Conservation (phyloP, 768 basidiomycete genomes). For the Crucibulum laeve region DNA sequence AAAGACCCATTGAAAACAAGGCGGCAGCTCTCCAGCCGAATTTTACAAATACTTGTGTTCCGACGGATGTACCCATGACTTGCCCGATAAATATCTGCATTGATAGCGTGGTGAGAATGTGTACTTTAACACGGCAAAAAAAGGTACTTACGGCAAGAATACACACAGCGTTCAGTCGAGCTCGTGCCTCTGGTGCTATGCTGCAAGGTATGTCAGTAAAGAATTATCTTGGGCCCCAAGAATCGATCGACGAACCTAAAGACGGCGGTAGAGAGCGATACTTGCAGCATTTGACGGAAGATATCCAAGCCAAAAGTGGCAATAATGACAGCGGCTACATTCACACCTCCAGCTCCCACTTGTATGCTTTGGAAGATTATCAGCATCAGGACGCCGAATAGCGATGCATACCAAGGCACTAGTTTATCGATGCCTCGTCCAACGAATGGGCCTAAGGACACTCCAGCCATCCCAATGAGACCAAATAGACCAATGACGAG, state of each 20-base stretch:
- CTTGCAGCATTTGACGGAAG: constrained; percentile 71
- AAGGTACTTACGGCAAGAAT: constrained; percentile 54
- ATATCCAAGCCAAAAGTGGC: constrained; percentile 69
- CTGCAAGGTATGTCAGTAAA: constrained; percentile 17
- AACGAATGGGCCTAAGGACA: constrained; percentile 62
- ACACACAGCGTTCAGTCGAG: constrained; percentile 74
- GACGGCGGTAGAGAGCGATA: constrained; percentile 58
- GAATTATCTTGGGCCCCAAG: constrained; percentile 5
- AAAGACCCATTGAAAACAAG: constrained; percentile 53
- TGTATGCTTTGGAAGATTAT: constrained; percentile 58
- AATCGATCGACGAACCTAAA: constrained; percentile 35
- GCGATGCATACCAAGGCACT: constrained; percentile 73
- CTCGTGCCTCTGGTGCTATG: constrained; percentile 44
- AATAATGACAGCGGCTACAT: constrained; percentile 67
- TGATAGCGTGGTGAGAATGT: neutral
- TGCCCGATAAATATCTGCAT: constrained; percentile 76
- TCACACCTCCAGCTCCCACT: constrained; percentile 64
- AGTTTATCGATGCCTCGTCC: constrained; percentile 68
- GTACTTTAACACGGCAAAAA: neutral
- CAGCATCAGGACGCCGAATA: constrained; percentile 46
- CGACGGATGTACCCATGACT: constrained; percentile 76
- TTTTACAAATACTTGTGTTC: constrained; percentile 63
- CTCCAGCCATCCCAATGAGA: constrained; percentile 68
- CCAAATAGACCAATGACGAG: constrained; percentile 70
- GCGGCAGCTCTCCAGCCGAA: constrained; percentile 72